Evolutionary conservation across 345 rosid genomes (phyloP).

Genomic region (Physaria fendleri): DNA sequence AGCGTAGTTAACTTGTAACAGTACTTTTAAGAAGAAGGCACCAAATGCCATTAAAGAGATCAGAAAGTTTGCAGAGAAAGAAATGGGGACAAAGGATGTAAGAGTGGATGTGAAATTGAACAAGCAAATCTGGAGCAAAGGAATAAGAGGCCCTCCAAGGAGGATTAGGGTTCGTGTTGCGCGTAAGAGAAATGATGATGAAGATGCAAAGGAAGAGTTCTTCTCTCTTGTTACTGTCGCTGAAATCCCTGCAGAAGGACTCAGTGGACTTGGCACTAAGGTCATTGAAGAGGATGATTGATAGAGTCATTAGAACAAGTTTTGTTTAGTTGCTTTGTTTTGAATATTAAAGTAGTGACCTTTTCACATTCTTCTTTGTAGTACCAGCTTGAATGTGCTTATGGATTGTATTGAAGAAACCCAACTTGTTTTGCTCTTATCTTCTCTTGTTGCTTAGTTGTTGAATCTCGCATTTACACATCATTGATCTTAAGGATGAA

Average conservation of each 20-base stretch:
- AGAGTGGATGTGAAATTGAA: conserved; percentile 80
- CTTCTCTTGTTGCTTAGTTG: not conserved
- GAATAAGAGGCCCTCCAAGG: conserved; percentile 73
- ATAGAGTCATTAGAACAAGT: conserved; percentile 15
- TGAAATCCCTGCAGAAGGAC: conserved; percentile 51
- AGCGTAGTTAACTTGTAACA: not conserved
- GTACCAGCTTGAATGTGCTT: not conserved
- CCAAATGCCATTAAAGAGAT: conserved; percentile 82
- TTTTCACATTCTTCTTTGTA: conserved; percentile 1
- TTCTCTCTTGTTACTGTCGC: conserved; percentile 63
- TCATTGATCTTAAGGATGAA: not conserved
- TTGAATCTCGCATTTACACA: not conserved
- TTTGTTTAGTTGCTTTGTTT: conserved; percentile 6
- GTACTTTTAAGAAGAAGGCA: conserved; percentile 91
- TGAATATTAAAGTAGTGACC: not conserved
- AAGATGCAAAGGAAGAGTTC: conserved; percentile 82
- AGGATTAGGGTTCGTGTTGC: conserved; percentile 69
- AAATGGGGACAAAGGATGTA: conserved; percentile 60
- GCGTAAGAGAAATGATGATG: conserved; percentile 75
- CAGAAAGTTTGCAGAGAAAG: conserved; percentile 74
- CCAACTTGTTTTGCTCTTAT: not conserved
- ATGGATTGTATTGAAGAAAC: conserved; percentile 20
- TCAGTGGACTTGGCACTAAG: conserved; percentile 58
- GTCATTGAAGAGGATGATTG: conserved; percentile 64
- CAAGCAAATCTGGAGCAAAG: conserved; percentile 80